These are phyloP conservation scores for Psilocybe mexicana DNA, from an alignment of 1,284 basidiomycete species.

Conservation along the genomic window DNA sequence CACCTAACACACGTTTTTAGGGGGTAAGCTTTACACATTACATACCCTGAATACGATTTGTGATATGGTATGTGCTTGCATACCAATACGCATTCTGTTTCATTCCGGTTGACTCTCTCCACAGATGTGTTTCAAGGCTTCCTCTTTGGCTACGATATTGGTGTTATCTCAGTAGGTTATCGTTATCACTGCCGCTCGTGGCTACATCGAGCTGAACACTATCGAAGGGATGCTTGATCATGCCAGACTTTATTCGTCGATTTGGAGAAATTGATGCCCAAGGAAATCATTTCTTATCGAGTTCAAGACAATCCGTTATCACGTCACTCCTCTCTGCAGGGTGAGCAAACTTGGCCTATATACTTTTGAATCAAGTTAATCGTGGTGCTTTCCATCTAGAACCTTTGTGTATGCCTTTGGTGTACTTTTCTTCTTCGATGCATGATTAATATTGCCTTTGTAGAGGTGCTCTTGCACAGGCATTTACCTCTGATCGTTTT, in stretches of 20 bases:
- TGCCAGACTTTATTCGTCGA: conserved; percentile 72
- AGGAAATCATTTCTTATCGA: conserved; percentile 55
- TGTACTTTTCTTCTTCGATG: not conserved
- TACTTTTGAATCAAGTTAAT: conserved; percentile 3
- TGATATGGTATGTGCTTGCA: not conserved
- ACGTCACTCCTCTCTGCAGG: conserved; percentile 80
- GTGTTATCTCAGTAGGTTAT: conserved; percentile 52
- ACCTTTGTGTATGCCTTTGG: conserved; percentile 56
- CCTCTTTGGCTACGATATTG: conserved; percentile 71
- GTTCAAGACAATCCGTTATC: conserved; percentile 72
- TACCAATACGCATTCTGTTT: not conserved
- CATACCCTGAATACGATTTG: no score
- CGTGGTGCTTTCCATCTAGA: conserved; percentile 31
- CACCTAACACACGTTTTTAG: conserved; percentile 6
- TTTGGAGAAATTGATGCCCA: conserved; percentile 59
- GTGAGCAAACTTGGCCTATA: conserved; percentile 34
- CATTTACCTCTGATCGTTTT: conserved; percentile 74
- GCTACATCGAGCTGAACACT: not conserved
- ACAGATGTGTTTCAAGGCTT: conserved; percentile 41
- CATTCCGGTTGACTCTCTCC: not conserved
- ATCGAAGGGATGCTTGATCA: conserved; percentile 73
- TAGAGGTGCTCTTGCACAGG: conserved; percentile 71
- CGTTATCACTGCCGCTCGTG: not conserved
- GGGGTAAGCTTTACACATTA: conserved; percentile 14
- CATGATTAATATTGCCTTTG: not conserved